phyloP scores from a whole-genome alignment of 2,329 filamentous ascomycete species.

The Neofusicoccum umdonicola region DNA sequence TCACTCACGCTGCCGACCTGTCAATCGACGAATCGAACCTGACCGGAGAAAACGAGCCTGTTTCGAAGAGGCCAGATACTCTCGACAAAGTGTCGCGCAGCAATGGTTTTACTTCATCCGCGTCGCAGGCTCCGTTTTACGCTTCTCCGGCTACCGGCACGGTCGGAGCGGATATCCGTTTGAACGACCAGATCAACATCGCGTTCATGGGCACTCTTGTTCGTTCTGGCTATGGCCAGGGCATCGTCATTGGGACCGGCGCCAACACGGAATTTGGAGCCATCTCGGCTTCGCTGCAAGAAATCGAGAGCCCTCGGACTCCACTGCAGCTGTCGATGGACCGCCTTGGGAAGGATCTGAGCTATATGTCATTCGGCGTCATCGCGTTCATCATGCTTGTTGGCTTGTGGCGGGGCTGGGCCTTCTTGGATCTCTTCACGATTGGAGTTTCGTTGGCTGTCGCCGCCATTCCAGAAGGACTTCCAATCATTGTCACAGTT shows the following conservation, averaged over 20 bases:
- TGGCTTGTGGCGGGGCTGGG: constrained; percentile 85
- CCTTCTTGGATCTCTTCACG: constrained; percentile 90
- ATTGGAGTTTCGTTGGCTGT: constrained; percentile 96
- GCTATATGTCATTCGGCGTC: constrained; percentile 92
- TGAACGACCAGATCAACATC: constrained; percentile 81
- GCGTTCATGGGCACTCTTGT: constrained; percentile 98
- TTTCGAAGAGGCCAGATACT: constrained; percentile 70
- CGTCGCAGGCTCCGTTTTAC: constrained; percentile 57
- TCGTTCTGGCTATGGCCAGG: constrained; percentile 90
- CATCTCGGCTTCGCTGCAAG: constrained; percentile 89
- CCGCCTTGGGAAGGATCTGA: constrained; percentile 90
- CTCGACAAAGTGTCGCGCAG: constrained; percentile 34
- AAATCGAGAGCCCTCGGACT: constrained; percentile 92
- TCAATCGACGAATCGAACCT: constrained; percentile 96
- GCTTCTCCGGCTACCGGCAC: constrained; percentile 58
- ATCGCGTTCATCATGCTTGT: constrained; percentile 91
- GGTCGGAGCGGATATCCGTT: constrained; percentile 63
- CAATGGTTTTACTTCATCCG: constrained; percentile 21
- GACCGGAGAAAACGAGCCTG: constrained; percentile 93
- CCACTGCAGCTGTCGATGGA: constrained; percentile 97
- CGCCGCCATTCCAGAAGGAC: constrained; percentile 90
- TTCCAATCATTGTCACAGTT: constrained; percentile 97
- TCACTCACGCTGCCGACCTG: constrained; percentile 84
- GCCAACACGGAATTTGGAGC: constrained; percentile 92
- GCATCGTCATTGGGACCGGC: constrained; percentile 95